These are phyloP conservation scores for Aspergillus tanneri DNA, from an alignment of 2,329 filamentous ascomycete species.

Conservation along the genomic window DNA sequence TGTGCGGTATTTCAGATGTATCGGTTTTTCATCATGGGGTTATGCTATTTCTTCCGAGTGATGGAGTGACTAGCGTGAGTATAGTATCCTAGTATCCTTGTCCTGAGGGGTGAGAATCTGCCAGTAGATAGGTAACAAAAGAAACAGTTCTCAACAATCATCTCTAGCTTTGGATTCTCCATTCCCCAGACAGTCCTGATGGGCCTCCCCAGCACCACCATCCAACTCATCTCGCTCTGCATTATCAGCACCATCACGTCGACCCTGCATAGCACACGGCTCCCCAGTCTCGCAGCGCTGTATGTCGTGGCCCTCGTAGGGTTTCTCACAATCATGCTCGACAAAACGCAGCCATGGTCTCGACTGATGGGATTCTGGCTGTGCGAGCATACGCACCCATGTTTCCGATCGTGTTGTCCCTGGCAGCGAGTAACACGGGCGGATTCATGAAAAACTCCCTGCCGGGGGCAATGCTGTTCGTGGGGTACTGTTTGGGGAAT, in stretches of 20 bases:
- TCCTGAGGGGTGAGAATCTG: too few relatives aligned
- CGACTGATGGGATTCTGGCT: neutral
- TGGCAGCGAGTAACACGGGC: neutral
- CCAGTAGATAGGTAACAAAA: neutral
- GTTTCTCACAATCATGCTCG: neutral
- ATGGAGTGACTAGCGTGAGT: conserved; percentile 30
- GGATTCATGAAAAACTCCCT: too few relatives aligned
- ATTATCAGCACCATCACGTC: neutral
- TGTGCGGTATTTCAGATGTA: conserved; percentile 34
- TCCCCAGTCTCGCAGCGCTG: neutral
- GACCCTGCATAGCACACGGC: neutral
- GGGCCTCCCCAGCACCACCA: neutral
- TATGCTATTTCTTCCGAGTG: conserved; percentile 31
- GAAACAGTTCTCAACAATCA: neutral
- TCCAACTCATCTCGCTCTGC: neutral
- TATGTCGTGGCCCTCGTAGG: neutral
- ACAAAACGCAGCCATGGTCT: neutral
- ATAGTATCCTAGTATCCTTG: too few relatives aligned
- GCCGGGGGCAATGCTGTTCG: too few relatives aligned
- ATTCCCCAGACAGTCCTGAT: neutral
- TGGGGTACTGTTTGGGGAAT: too few relatives aligned
- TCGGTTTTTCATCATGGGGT: conserved; percentile 28
- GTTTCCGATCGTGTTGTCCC: neutral
- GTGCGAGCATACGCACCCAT: neutral
- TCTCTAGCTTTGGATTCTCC: neutral